Percentiles rank a stretch among this genome's conserved stretches.
Conservation (phyloP, 805 yeast genomes). For the Hanseniaspora hatyaiensis region DNA sequence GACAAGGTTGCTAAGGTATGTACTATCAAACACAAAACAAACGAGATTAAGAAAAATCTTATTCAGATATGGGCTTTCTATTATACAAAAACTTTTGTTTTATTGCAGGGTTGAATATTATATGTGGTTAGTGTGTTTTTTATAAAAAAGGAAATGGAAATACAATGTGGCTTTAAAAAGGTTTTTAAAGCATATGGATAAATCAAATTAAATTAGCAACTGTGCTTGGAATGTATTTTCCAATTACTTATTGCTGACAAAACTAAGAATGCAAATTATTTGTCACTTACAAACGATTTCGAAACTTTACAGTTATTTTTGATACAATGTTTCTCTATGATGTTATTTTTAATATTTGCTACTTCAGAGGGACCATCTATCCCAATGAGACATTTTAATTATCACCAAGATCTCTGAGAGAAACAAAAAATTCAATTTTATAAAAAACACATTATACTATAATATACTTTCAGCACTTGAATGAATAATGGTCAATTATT, state of each 20-base stretch:
- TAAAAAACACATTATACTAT: conserved; percentile 8
- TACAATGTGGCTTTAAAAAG: background rate
- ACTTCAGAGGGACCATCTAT: conserved; percentile 78
- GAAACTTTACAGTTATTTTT: too few species aligned
- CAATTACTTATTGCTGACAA: too few species aligned
- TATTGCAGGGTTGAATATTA: background rate
- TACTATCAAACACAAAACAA: too few species aligned
- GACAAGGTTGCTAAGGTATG: conserved; percentile 98
- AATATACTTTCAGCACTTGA: background rate
- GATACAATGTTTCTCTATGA: conserved; percentile 43
- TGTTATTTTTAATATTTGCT: conserved; percentile 80
- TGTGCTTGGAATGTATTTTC: too few species aligned
- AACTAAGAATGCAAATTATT: too few species aligned
- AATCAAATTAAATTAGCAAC: too few species aligned
- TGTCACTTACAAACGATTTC: too few species aligned
- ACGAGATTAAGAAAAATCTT: conserved; percentile 9
- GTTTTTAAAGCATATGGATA: background rate
- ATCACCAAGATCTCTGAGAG: conserved; percentile 98
- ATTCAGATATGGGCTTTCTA: too few species aligned
- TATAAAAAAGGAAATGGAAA: conserved; percentile 3
- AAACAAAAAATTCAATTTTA: conserved; percentile 24
- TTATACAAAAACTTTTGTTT: too few species aligned
- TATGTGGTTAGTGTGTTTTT: conserved; percentile 10
- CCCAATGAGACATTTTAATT: conserved; percentile 79
- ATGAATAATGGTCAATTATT: too few species aligned